These are phyloP conservation scores for Ceratobasidium papillatum DNA, from an alignment of 1,284 basidiomycete species.

Conservation along the genomic window DNA sequence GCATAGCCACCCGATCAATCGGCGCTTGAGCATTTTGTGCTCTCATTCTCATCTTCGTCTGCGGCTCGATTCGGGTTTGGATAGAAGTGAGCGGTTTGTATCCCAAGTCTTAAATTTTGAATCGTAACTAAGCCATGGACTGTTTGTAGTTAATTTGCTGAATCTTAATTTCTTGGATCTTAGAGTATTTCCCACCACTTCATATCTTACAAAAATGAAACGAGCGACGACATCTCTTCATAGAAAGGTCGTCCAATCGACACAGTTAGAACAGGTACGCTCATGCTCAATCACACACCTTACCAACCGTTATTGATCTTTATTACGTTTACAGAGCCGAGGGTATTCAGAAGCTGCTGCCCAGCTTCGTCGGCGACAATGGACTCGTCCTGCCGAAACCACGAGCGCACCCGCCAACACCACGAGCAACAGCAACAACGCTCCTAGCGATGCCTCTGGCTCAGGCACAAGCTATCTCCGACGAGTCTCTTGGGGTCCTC, in stretches of 20 bases:
- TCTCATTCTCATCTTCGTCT: not conserved
- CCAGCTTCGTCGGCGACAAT: constrained; percentile 8
- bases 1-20: constrained; percentile 16
- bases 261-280: constrained; percentile 10
- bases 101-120: not conserved
- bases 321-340: constrained; percentile 10
- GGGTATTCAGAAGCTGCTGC: constrained; percentile 25
- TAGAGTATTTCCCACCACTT: not conserved
- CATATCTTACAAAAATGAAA: constrained; percentile 28
- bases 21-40: constrained; percentile 20
- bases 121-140: not conserved
- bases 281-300: not conserved
- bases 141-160: not conserved
- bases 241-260: not conserved
- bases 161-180: not conserved
- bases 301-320: not conserved
- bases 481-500: constrained; percentile 1
- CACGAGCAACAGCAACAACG: not conserved
- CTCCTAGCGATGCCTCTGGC: not conserved
- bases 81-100: not conserved
- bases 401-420: not conserved
- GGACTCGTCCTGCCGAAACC: constrained; percentile 19
- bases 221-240: constrained; percentile 9
- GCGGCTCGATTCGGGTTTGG: not conserved
- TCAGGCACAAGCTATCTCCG: not conserved